Evolutionary conservation across 2,329 filamentous ascomycete species (phyloP), one percentile per base, ranked within the genome.

Genomic region (Domatiomyces catenatus): DNA sequence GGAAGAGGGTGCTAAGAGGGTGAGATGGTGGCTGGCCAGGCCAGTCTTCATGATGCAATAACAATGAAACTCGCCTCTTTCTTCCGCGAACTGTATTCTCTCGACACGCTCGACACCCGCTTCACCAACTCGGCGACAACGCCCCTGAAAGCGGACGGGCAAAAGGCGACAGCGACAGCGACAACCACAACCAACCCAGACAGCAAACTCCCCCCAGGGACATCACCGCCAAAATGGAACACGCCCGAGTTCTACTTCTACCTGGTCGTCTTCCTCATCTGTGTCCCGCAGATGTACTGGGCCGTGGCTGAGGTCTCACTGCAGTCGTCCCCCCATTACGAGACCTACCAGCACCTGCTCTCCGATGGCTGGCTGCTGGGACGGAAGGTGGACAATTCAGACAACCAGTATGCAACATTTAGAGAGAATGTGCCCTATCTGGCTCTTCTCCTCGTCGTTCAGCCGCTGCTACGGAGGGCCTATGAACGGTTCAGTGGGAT

Each of bases 311-410:
- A 86, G 68, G 87, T 94, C 45, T 98, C 92, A 20, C 77, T 81
- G 68, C 76, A 22, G 26, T 51, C 80, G 36, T 84, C 95, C 64
- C 85, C 86, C 4, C 81, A 84, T 58, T 98, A 92, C 64, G 64
- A 74, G 52, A 84, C 82, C 58, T 95, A 82, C 63, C 75, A 83
- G 54, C 71, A 72, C 53, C 71, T 82, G 42, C 76, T 98, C 15
- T 81, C 80, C 1, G 75, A 80, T 7, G 93, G 92, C 59, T 98
- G 92, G 92, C 84, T 98, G 51, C 84, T 84, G 6, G 90, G 90
- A 22, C 84, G 90, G 52, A 86, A 86, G 75, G 86, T 96, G 55
- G 92, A 98, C 69, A 81, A 88, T 56, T 92, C 88, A 42, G 92
- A 98, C 68, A 67, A 76, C 28, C 92, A 98, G 67, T 98, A 96